A percentile compares a stretch with the other conserved stretches of the same genome.
These are phyloP conservation scores for Quercus glauca DNA, from an alignment of 306 rosid genomes.

Conservation along the genomic window DNA sequence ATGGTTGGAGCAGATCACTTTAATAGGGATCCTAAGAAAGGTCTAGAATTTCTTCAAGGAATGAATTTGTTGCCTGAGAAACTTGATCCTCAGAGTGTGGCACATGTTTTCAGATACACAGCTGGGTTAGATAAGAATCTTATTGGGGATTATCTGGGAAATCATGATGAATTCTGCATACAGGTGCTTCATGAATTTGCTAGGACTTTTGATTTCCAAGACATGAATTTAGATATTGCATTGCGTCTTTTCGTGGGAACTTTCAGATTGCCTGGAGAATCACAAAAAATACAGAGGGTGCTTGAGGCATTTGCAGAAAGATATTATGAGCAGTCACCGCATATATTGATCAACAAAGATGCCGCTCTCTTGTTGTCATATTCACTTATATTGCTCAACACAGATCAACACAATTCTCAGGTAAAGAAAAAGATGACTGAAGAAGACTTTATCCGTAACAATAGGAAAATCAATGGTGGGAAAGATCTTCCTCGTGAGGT, in stretches of 20 bases:
- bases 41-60: conserved; percentile 96
- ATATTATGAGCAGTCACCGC: conserved; percentile 94
- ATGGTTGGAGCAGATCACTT: conserved; percentile 99
- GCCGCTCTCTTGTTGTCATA: conserved; percentile 92
- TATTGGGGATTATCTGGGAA: conserved; percentile 94
- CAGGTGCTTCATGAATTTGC: conserved; percentile 99
- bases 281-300: conserved; percentile 97
- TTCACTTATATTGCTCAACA: conserved; percentile 88
- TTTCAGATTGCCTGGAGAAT: conserved; percentile 94
- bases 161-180: conserved; percentile 92
- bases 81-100: conserved; percentile 98
- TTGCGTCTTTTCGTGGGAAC: conserved; percentile 90
- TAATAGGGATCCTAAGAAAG: conserved; percentile 98
- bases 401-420: conserved; percentile 94
- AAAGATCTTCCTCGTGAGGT: conserved; percentile 88
- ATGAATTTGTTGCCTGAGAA: conserved; percentile 92
- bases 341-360: conserved; percentile 80
- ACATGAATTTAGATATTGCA: conserved; percentile 95
- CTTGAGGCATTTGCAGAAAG: conserved; percentile 98
- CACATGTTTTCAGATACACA: conserved; percentile 91
- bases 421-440: conserved; percentile 99
- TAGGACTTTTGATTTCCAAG: conserved; percentile 93
- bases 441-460: conserved; percentile 88
- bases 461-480: conserved; percentile 91
- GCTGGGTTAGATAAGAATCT: conserved; percentile 97